Base-by-base conservation (phyloP, 2,329 filamentous ascomycete genomes). In the Fusarium napiforme region DNA sequence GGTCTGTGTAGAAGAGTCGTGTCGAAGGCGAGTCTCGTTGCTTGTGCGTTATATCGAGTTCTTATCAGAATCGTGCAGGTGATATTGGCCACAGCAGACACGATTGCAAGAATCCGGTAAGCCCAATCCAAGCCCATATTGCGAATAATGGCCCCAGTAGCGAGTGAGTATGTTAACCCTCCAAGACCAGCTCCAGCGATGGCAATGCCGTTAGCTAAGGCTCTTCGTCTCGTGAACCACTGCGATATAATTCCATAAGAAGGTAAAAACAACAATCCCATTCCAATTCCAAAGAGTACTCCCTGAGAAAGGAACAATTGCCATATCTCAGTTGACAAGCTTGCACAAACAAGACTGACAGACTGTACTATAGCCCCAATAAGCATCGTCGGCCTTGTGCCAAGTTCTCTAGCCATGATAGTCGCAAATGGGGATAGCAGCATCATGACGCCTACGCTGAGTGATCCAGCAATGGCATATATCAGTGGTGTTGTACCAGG, bases 301-400 rank as follows among this genome's bases (percentile, higher is more conserved):
- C 90, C 90, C 69, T 91, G 89, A 4, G 83, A 84, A 0, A 92
- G 82, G 64, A 90, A 90, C 0, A 92, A 81, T 15, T 91, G 89
- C 89, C 89, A 91, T 18, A 89, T 86, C 14, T 83, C 62, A 2
- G 75, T 84, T 0, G 88, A 84, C 57, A 90, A 88, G 8, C 84
- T 87, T 0, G 90, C 86, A 2, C 83, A 83, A 11, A 91, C 85
- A 32, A 91, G 81, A 10, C 85, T 86, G 0, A 82, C 82, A 11
- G 85, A 81, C 0, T 87, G 88, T 2, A 88, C 84, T 3, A 88
- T 23, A 0, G 88, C 87, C 0, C 89, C 88, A 11, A 89, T 80
- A 5, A 90, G 74, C 75, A 91, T 83, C 0, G 82, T 81, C 6
- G 71, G 57, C 7, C 78, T n/a, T 15, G 78, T 78, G 8, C 84